Conservation (phyloP, 495 filamentous ascomycete species). For the Parathielavia hyrcaniae region DNA sequence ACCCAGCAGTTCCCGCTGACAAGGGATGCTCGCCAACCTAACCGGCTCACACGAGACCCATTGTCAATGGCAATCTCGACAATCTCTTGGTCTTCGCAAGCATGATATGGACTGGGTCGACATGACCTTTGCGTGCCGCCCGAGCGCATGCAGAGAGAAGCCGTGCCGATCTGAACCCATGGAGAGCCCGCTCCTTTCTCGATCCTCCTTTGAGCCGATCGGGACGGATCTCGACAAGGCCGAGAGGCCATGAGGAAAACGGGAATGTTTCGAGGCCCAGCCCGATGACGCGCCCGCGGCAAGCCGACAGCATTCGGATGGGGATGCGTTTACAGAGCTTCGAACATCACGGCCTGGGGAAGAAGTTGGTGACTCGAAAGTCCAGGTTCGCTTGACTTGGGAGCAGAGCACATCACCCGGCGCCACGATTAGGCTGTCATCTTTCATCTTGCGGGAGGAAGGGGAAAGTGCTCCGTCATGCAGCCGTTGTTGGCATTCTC, state of each 20-base stretch:
- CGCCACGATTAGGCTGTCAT: background rate
- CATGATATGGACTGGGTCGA: constrained; percentile 39
- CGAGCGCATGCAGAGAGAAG: constrained; percentile 34
- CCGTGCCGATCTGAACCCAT: constrained; percentile 31
- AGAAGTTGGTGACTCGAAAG: background rate
- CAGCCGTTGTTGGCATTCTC: background rate
- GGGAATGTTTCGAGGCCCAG: constrained; percentile 33
- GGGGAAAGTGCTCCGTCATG: background rate
- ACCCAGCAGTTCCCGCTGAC: background rate
- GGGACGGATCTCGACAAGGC: constrained; percentile 19
- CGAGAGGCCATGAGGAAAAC: constrained; percentile 7
- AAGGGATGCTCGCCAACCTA: background rate
- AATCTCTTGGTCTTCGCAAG: constrained; percentile 23
- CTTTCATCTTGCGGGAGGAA: background rate
- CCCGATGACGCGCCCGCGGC: constrained; percentile 33
- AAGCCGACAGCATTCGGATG: constrained; percentile 36
- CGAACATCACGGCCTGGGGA: background rate
- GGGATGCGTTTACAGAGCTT: constrained; percentile 13
- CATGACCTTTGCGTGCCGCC: constrained; percentile 41
- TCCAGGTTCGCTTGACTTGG: background rate
- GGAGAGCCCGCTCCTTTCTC: constrained; percentile 29
- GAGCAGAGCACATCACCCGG: background rate
- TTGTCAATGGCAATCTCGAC: constrained; percentile 39
- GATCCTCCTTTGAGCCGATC: background rate
- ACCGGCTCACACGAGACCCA: constrained; percentile 21